A percentile compares a stretch with the other conserved stretches of the same genome.
phyloP scores from a whole-genome alignment of 2,329 filamentous ascomycete species.

The Volutella citrinella region DNA sequence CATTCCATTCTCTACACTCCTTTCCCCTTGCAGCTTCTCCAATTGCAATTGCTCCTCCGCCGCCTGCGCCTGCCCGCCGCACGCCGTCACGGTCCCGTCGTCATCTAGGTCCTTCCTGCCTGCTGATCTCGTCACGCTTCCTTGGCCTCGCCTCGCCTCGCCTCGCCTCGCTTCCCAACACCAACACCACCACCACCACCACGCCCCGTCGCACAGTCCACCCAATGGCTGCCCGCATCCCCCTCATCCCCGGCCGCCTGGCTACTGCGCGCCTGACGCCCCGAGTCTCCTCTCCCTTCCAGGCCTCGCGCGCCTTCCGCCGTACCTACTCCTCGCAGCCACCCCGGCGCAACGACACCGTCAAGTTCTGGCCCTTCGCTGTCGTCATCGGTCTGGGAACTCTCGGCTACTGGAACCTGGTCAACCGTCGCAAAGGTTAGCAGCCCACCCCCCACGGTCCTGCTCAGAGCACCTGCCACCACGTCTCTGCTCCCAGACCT shows the following conservation, averaged over 20 bases:
- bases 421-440: slow-evolving; percentile 49
- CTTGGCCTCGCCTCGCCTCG: no score
- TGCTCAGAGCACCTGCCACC: background rate
- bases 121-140: no score
- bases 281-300: slow-evolving; percentile 15
- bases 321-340: slow-evolving; percentile 43
- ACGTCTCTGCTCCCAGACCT: no score
- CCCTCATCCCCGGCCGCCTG: slow-evolving; percentile 23
- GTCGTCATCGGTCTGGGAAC: slow-evolving; percentile 46
- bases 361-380: slow-evolving; percentile 61
- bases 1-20: no score
- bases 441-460: slow-evolving; percentile 1
- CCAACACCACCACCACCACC: no score
- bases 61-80: no score
- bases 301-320: slow-evolving; percentile 14
- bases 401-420: slow-evolving; percentile 48
- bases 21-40: no score
- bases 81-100: no score
- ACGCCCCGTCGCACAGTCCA: no score
- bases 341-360: slow-evolving; percentile 31
- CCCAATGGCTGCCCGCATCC: slow-evolving; percentile 32
- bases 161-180: no score
- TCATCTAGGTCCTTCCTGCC: no score
- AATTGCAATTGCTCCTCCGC: no score
- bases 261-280: slow-evolving; percentile 15